These are phyloP conservation scores for Sugiyamaella marilandica DNA, from an alignment of 805 yeast genomes.

Conservation along the genomic window DNA sequence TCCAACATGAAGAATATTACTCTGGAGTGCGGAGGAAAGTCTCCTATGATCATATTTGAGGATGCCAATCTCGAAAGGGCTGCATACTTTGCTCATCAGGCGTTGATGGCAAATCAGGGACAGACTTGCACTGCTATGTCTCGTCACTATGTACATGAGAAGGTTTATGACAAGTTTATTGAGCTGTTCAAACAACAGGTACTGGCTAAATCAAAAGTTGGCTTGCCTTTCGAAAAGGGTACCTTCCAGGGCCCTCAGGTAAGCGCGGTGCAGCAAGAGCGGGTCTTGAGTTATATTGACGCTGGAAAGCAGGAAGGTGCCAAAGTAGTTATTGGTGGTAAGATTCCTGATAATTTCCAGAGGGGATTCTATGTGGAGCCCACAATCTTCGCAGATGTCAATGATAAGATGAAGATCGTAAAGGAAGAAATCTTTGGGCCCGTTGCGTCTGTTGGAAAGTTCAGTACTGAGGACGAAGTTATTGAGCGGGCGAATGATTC, in stretches of 20 bases:
- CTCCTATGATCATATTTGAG: constrained; percentile 81
- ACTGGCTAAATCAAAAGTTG: constrained; percentile 53
- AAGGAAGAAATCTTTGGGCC: constrained; percentile 88
- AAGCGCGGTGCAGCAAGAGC: constrained; percentile 67
- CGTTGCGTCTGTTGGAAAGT: constrained; percentile 65
- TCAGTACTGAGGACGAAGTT: constrained; percentile 64
- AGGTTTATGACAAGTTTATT: constrained; percentile 69
- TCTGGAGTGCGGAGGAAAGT: constrained; percentile 93
- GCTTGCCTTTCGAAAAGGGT: constrained; percentile 72
- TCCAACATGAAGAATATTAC: constrained; percentile 77
- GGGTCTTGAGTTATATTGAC: constrained; percentile 68
- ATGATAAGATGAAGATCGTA: constrained; percentile 58
- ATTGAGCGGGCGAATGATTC: constrained; percentile 64
- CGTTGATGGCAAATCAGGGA: constrained; percentile 90
- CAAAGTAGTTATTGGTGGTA: constrained; percentile 73
- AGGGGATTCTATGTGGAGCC: constrained; percentile 70
- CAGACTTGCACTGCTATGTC: constrained; percentile 96
- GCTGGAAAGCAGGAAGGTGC: constrained; percentile 83
- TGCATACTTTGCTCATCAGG: constrained; percentile 64
- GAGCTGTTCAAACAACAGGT: constrained; percentile 50
- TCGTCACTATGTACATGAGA: constrained; percentile 81
- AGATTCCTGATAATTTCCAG: constrained; percentile 34
- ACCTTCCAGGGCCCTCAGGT: constrained; percentile 89
- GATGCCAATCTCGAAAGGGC: constrained; percentile 80
- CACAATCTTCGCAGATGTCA: constrained; percentile 69